These are phyloP conservation scores for Ogataea pignaliae DNA, from an alignment of 805 yeast species.

Conservation along the genomic window DNA sequence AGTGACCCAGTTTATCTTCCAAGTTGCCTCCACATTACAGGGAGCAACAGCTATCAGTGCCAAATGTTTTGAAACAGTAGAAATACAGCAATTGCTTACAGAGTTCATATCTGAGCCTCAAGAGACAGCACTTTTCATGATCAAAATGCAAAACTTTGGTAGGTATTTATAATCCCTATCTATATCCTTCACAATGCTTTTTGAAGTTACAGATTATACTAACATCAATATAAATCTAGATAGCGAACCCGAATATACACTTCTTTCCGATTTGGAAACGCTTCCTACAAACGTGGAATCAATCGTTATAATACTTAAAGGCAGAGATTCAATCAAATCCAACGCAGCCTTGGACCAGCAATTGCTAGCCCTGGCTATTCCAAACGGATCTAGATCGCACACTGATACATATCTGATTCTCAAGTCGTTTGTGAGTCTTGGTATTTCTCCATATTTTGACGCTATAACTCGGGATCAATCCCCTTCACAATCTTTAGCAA, in stretches of 20 bases:
- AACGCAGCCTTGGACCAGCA: conserved; percentile 5
- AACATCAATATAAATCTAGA: not conserved
- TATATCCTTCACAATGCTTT: too few species aligned
- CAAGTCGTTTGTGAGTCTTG: conserved; percentile 55
- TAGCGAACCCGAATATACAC: too few species aligned
- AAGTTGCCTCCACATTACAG: too few species aligned
- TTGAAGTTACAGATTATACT: not conserved
- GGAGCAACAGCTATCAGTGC: too few species aligned
- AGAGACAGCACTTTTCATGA: too few species aligned
- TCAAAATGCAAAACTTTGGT: too few species aligned
- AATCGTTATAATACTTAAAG: conserved; percentile 8
- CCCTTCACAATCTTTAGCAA: conserved; percentile 33
- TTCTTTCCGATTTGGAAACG: not conserved
- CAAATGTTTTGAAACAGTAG: too few species aligned
- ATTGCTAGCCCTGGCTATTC: conserved; percentile 5
- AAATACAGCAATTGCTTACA: too few species aligned
- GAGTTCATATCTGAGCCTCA: too few species aligned
- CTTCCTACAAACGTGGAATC: not conserved
- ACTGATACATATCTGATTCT: conserved; percentile 38
- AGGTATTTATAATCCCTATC: too few species aligned
- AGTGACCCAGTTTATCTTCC: too few species aligned
- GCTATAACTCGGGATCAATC: conserved; percentile 27
- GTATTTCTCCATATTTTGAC: conserved; percentile 69
- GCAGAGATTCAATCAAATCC: conserved; percentile 7
- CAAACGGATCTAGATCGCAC: conserved; percentile 4